Percentiles rank a stretch among this genome's conserved stretches.
Evolutionary conservation across 2,329 filamentous ascomycete genomes (phyloP).

Genomic region (Epichloe hybrida): DNA sequence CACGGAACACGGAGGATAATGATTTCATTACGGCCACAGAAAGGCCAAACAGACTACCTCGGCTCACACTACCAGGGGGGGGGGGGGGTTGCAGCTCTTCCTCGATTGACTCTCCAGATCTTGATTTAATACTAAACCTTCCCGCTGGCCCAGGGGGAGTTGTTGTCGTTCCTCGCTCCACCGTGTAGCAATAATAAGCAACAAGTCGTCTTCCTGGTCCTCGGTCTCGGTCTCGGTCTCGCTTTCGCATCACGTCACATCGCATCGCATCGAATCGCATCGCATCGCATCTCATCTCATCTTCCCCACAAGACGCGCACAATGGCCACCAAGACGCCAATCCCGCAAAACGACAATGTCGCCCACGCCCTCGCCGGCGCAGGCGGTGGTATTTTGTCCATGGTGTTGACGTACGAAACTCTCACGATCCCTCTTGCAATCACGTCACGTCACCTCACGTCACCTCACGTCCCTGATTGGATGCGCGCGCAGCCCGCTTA

Average conservation of each 20-base stretch:
- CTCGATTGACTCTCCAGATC: too few relatives aligned
- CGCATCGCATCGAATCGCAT: background rate
- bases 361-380: conserved; percentile 88
- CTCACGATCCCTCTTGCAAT: background rate
- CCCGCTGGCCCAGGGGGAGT: too few relatives aligned
- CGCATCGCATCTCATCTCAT: background rate
- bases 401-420: conserved; percentile 69
- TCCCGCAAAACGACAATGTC: conserved; percentile 90
- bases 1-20: background rate
- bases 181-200: too few relatives aligned
- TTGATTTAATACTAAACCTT: too few relatives aligned
- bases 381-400: conserved; percentile 86
- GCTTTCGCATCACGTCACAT: background rate
- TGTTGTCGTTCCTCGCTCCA: too few relatives aligned
- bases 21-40: background rate
- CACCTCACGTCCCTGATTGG: background rate
- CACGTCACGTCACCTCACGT: too few relatives aligned
- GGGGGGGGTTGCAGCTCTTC: too few relatives aligned
- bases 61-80: background rate
- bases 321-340: conserved; percentile 42
- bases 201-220: too few relatives aligned
- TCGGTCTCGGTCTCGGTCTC: too few relatives aligned
- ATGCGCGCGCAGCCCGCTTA: background rate
- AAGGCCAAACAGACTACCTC: conserved; percentile 1
- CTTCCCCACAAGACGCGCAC: background rate